Conservation (phyloP, 225 moss, liverwort and hornwort genomes). For the Takakia lepidozioides region DNA sequence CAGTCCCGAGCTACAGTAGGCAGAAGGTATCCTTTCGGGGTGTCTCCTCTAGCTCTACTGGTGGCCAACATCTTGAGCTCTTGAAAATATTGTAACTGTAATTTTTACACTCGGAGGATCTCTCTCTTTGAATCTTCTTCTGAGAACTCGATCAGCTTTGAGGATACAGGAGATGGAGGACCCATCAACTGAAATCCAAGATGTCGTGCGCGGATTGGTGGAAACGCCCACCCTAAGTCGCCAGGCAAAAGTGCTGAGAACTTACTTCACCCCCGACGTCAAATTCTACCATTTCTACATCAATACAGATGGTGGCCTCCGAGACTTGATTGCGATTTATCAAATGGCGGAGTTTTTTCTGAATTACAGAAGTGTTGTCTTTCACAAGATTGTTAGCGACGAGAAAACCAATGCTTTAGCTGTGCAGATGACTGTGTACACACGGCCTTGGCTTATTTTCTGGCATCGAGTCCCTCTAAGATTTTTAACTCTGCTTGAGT, state of each 20-base stretch:
- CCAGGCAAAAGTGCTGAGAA: conserved; percentile 21
- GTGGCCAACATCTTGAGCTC: no score
- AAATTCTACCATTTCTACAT: conserved; percentile 33
- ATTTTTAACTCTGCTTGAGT: conserved; percentile 23
- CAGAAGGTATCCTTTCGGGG: no score
- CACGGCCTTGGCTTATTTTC: conserved; percentile 17
- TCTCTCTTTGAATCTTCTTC: no score
- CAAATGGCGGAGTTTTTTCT: conserved; percentile 25
- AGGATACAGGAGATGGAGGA: no score
- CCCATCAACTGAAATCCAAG: conserved; percentile 25
- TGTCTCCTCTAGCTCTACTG: no score
- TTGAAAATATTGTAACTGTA: no score
- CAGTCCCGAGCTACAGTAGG: no score
- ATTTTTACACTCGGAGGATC: no score
- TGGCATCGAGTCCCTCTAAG: conserved; percentile 18
- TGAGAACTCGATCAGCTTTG: no score
- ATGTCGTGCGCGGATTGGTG: conserved; percentile 32
- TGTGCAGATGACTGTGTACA: conserved; percentile 22
- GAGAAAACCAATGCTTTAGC: conserved; percentile 12
- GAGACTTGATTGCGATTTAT: conserved; percentile 28
- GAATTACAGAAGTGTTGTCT: conserved; percentile 40
- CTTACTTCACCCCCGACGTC: conserved; percentile 33
- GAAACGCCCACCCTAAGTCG: conserved; percentile 29
- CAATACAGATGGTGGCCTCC: conserved; percentile 18
- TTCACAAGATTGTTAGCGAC: conserved; percentile 34